Base-by-base conservation (phyloP, 192 early-diverging fungal species). In the Podochytrium sp. region DNA sequence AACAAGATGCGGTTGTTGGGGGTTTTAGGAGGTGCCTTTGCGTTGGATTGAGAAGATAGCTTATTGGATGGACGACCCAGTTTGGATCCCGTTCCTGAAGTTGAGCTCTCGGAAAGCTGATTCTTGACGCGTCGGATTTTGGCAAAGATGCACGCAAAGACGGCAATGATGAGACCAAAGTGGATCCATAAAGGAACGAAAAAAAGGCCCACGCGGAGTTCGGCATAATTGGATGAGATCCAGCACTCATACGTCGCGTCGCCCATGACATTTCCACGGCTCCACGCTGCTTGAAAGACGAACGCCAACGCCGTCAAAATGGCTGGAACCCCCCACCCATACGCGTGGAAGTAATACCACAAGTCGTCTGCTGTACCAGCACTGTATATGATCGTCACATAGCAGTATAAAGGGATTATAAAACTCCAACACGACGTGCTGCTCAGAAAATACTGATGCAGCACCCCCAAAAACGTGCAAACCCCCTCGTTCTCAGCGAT, bases 141-240 rank as follows among this genome's bases (percentile, higher is more conserved):
- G 29, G 43, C 23, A 1, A 69, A 56, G 7, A 34, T 25, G 35
- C n/a, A 29, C 29, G 29, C 5, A 4, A 20, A 55, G 27, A 69
- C 23, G 20, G 38, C 47, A 1, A 69, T 38, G 10, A 56, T 69
- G 12, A 43, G 7, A 2, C 25, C 33, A 38, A 69, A 56, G 34
- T 69, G 66, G 16, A 56, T 55, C 66, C 66, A 69, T n/a, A 69
- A 52, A 20, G 32, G 49, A 30, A 56, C 35, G 66, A 55, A 69
- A 35, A 33, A 69, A 23, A 56, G 47, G 14, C 23, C 25, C 7
- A 69, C 16, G 2, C 66, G 66, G 5, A 69, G 52, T 20, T 23
- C 38, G 14, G 66, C 33, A 0, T 69, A 69, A 5, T 29, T 20
- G 5, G 43, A 14, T 12, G 51, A 52, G 12, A 69, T 69, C 66